These are phyloP conservation scores for Colletotrichum abscissum DNA, from an alignment of 2,329 filamentous ascomycete genomes.

Conservation along the genomic window DNA sequence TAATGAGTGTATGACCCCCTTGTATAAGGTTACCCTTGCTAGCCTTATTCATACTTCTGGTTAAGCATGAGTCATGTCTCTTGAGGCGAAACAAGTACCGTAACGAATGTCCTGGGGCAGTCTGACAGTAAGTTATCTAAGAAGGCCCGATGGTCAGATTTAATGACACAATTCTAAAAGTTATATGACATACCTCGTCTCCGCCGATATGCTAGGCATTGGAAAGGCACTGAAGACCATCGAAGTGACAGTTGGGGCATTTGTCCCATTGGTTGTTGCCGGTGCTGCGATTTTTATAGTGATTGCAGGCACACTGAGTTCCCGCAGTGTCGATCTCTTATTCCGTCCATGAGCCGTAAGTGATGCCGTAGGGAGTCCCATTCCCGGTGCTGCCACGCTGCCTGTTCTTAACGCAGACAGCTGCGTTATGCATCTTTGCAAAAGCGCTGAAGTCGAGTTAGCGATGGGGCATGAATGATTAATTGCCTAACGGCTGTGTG, in stretches of 20 bases:
- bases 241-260: constrained; percentile 34
- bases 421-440: constrained; percentile 22
- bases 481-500: accelerated
- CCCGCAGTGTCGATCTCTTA: constrained; percentile 29
- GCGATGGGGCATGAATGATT: neutral
- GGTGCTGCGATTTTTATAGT: constrained; percentile 35
- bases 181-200: constrained; percentile 18
- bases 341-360: constrained; percentile 22
- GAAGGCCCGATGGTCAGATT: neutral
- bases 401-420: constrained; percentile 16
- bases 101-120: too few relatives aligned
- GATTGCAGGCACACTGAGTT: constrained; percentile 35
- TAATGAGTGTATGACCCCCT: too few relatives aligned
- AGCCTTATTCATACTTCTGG: too few relatives aligned
- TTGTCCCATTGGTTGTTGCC: constrained; percentile 36
- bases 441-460: neutral
- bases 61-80: too few relatives aligned
- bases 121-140: constrained; percentile 32
- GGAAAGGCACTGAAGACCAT: constrained; percentile 33
- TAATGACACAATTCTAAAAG: neutral
- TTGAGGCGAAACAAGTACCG: too few relatives aligned
- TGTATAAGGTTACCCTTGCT: too few relatives aligned
- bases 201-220: constrained; percentile 34
- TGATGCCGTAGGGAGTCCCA: constrained; percentile 22
- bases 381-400: constrained; percentile 6